These are phyloP conservation scores for Tremellales sp. DNA, from an alignment of 1,284 basidiomycete genomes.

Conservation along the genomic window DNA sequence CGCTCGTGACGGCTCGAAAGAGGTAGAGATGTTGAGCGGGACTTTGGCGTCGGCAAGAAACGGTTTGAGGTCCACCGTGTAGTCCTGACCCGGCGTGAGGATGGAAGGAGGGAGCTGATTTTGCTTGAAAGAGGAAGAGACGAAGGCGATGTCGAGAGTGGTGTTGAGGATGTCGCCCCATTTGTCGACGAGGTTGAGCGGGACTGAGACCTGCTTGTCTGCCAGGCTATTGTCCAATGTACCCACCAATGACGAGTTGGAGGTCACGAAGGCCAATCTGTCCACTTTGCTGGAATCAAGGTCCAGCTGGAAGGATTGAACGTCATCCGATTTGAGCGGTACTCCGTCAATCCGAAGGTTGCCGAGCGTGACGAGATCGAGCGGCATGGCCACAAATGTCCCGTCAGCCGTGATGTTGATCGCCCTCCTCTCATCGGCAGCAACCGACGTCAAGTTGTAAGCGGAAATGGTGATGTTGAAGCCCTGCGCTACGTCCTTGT, in stretches of 20 bases:
- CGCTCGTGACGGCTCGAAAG: slow-evolving; percentile 20
- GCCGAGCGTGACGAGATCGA: slow-evolving; percentile 53
- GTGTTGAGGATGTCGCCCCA: slow-evolving; percentile 60
- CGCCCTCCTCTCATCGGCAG: slow-evolving; percentile 2
- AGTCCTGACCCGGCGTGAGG: slow-evolving; percentile 51
- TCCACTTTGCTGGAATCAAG: slow-evolving; percentile 48
- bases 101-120: slow-evolving; percentile 57
- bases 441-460: slow-evolving; percentile 11
- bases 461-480: slow-evolving; percentile 61
- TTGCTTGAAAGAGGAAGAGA: slow-evolving; percentile 65
- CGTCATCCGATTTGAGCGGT: slow-evolving; percentile 10
- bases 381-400: slow-evolving; percentile 58
- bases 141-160: slow-evolving; percentile 60
- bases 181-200: slow-evolving; percentile 59
- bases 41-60: slow-evolving; percentile 54
- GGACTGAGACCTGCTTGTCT: slow-evolving; percentile 52
- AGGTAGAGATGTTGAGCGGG: slow-evolving; percentile 9
- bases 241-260: slow-evolving; percentile 60
- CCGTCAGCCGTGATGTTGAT: slow-evolving; percentile 62
- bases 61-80: slow-evolving; percentile 54
- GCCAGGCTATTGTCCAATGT: slow-evolving; percentile 50
- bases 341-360: slow-evolving; percentile 58
- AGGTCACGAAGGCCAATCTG: slow-evolving; percentile 65
- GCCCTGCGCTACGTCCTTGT: slow-evolving; percentile 53
- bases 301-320: slow-evolving; percentile 39